phyloP scores from a whole-genome alignment of 2,329 filamentous ascomycete genomes.

The Endoconidiophora polonica region DNA sequence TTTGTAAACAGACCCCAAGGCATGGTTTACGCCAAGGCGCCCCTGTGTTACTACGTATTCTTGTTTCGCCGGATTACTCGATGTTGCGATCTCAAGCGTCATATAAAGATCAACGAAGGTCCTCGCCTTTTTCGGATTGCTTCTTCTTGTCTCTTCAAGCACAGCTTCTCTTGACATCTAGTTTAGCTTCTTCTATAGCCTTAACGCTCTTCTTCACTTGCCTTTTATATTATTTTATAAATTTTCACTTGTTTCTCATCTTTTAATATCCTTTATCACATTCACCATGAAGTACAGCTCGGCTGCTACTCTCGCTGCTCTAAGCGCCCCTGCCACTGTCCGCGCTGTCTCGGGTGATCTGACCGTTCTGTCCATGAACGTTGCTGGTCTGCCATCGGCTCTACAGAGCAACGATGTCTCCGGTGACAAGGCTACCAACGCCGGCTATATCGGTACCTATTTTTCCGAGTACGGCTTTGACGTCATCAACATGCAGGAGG shows the following conservation, averaged over 20 bases:
- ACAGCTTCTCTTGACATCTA: background rate
- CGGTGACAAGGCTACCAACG: slow-evolving; percentile 44
- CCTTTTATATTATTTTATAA: background rate
- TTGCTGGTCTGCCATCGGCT: slow-evolving; percentile 40
- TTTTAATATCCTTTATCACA: background rate
- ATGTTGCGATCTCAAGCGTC: background rate
- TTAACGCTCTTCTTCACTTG: background rate
- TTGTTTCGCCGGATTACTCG: background rate
- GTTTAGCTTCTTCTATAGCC: too few species aligned
- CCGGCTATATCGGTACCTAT: slow-evolving; percentile 36
- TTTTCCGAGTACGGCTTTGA: slow-evolving; percentile 42
- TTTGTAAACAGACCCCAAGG: too few species aligned
- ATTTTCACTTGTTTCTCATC: slow-evolving; percentile 1
- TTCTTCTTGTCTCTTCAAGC: background rate
- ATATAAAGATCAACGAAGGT: background rate
- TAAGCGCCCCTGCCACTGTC: slow-evolving; percentile 8
- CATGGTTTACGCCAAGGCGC: too few species aligned
- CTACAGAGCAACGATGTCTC: slow-evolving; percentile 43
- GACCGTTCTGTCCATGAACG: slow-evolving; percentile 38
- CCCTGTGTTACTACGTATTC: too few species aligned
- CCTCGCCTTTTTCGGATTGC: background rate
- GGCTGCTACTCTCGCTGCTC: slow-evolving; percentile 5
- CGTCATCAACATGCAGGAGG: slow-evolving; percentile 49
- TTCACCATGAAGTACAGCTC: slow-evolving; percentile 12
- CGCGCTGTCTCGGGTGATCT: slow-evolving; percentile 23